Base-by-base conservation (phyloP, 768 basidiomycete species). In the Tylopilus plumbeoviolaceoides region DNA sequence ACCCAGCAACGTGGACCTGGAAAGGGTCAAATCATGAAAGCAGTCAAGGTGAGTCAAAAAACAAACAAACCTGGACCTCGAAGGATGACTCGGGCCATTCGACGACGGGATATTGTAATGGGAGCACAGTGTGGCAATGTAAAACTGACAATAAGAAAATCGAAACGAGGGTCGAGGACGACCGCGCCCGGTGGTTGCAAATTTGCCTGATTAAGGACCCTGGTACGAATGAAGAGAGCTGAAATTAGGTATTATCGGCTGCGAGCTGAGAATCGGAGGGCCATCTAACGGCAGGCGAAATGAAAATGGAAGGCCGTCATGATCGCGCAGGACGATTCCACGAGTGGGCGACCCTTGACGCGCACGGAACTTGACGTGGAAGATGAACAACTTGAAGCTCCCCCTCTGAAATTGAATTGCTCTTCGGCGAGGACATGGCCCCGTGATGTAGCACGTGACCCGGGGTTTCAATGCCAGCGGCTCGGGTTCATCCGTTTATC, bases 401-500 rank as follows among this genome's bases (percentile, higher is more conserved):
- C 15, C 15, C 35, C 15, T 17, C 38, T 38, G 17, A 38, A 38
- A 38, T 38, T n/a, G 38, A 18, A 33, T 38, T 8, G n/a, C 38
- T 38, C 10, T 38, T 15, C n/a, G 38, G 10, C 10, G 5, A 23
- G 23, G 38, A 38, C n/a, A 36, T 38, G 40, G 10, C 30, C 51
- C 25, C 51, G 40, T 53, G 52, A 53, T 17, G 25, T 9, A 12
- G 5, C 52, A 63, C 61, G 62, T 63, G 61, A 63, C 56, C 51
- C 46, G 47, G 59, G 51, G 51, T 44, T 60, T 61, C 48, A 21
- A 47, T 33, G 18, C 25, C 58, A 54, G 62, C 64, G 64, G 51
- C 64, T 35, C 58, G 54, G 63, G 20, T 9, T 21, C 42, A 4
- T n/a, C 64, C 62, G 62, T 47, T 53, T 55, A 58, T 65, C 56